phyloP scores from a whole-genome alignment of 2,329 filamentous ascomycete genomes.

The Bipolaris bicolor region DNA sequence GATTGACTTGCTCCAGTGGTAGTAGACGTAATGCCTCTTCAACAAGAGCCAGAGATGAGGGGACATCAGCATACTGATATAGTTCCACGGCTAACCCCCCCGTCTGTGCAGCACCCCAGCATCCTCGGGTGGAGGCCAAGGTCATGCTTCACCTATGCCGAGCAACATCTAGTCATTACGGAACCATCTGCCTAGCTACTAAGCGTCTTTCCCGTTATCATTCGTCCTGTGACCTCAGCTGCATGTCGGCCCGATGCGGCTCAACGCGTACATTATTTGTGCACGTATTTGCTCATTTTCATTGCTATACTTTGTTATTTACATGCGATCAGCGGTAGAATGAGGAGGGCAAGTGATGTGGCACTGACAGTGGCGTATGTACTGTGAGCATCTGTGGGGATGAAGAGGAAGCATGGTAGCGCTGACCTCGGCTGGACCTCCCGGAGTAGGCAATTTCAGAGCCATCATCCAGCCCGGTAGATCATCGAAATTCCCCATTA shows the following conservation, averaged over 20 bases:
- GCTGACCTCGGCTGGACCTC: constrained; percentile 39
- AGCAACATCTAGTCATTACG: constrained; percentile 32
- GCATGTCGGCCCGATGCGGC: constrained; percentile 19
- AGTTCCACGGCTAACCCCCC: constrained; percentile 34
- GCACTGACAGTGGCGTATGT: constrained; percentile 12
- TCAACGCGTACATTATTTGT: constrained; percentile 17
- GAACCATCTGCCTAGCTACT: constrained; percentile 21
- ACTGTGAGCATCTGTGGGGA: constrained; percentile 38
- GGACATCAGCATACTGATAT: constrained; percentile 42
- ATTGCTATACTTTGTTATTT: constrained; percentile 4
- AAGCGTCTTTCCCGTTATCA: constrained; percentile 26
- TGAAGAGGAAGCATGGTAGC: constrained; percentile 24
- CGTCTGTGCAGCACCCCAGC: constrained; percentile 28
- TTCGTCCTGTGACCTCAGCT: constrained; percentile 16
- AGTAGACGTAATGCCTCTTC: constrained; percentile 7
- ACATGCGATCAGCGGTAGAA: constrained; percentile 4
- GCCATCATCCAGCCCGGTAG: constrained; percentile 5
- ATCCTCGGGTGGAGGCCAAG: constrained; percentile 31
- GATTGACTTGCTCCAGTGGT: constrained; percentile 14
- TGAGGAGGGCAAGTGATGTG: constrained; percentile 11
- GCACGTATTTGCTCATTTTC: constrained; percentile 8
- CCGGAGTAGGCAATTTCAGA: constrained; percentile 23
- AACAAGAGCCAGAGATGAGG: constrained; percentile 14
- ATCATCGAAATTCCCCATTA: not conserved
- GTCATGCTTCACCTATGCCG: constrained; percentile 28